These are phyloP conservation scores for Galeopsis tetrahit DNA, from an alignment of 257 asterid species.

Conservation along the genomic window DNA sequence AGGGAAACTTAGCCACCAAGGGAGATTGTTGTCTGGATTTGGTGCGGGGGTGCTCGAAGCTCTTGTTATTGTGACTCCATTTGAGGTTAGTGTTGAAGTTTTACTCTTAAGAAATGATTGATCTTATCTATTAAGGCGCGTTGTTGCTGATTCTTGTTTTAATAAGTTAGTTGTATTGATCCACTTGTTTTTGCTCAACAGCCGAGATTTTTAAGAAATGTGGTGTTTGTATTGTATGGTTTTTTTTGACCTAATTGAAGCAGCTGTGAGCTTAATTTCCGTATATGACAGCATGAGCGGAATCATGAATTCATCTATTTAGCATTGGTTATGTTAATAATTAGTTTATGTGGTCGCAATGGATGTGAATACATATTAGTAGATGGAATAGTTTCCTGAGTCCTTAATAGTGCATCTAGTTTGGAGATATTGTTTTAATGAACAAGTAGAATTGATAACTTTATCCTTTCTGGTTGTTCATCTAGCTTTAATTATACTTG, in stretches of 20 bases:
- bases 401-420: slow-evolving; percentile 6
- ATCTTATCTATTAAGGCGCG: background rate
- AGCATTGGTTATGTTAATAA: background rate
- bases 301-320: slow-evolving; percentile 13
- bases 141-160: background rate
- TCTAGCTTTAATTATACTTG: slow-evolving; percentile 2
- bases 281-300: slow-evolving; percentile 1
- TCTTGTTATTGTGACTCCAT: slow-evolving; percentile 90
- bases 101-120: background rate
- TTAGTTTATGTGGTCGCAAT: background rate
- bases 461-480: background rate
- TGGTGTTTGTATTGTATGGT: slow-evolving; percentile 8
- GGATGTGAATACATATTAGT: background rate
- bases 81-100: slow-evolving; percentile 64
- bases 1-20: slow-evolving; percentile 76
- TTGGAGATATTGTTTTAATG: slow-evolving; percentile 11
- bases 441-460: background rate
- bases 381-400: background rate
- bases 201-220: background rate
- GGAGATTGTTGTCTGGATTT: slow-evolving; percentile 80
- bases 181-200: slow-evolving; percentile 10
- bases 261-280: background rate
- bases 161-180: slow-evolving; percentile 5
- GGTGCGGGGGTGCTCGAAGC: slow-evolving; percentile 99
- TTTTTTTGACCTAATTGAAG: background rate